Conservation (phyloP, 371 early-diverging fungal species). For the Lichtheimia corymbifera region DNA sequence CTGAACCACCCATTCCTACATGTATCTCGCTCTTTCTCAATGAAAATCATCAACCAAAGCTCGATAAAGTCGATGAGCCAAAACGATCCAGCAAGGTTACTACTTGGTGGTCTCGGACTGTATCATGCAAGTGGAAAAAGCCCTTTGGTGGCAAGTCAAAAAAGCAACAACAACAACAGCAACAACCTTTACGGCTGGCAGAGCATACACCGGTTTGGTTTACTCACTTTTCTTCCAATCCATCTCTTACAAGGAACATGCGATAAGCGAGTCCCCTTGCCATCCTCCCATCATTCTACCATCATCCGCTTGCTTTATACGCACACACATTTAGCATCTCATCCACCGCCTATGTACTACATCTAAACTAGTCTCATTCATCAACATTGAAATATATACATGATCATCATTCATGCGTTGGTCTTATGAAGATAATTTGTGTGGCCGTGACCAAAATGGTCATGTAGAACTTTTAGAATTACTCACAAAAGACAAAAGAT, state of each 20-base stretch:
- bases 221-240: not conserved
- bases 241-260: not conserved
- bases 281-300: not conserved
- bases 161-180: not conserved
- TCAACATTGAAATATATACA: no score
- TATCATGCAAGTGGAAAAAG: not conserved
- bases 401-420: no score
- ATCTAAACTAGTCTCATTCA: not conserved
- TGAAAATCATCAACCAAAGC: no score
- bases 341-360: not conserved
- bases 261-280: not conserved
- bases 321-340: not conserved
- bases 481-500: no score
- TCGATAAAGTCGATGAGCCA: no score
- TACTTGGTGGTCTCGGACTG: not conserved
- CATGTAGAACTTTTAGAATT: no score
- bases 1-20: not conserved
- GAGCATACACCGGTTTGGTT: not conserved
- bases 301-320: not conserved
- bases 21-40: no score
- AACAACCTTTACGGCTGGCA: not conserved
- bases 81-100: no score
- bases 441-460: no score
- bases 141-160: not conserved
- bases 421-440: no score